phyloP scores from a whole-genome alignment of 179 eudicot genomes.

The Actinidia polygama region DNA sequence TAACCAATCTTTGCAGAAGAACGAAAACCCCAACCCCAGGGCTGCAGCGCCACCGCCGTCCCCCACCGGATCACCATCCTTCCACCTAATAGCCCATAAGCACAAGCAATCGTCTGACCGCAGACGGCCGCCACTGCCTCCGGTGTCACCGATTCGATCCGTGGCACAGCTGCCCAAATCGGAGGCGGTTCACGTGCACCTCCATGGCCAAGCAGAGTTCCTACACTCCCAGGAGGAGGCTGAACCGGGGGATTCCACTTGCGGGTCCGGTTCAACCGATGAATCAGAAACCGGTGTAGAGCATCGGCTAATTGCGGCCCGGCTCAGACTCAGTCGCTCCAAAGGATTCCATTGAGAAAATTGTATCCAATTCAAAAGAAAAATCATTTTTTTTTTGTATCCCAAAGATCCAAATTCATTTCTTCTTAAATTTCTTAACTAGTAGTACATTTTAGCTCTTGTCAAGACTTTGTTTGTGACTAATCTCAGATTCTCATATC shows the following conservation, averaged over 20 bases:
- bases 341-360: conserved; percentile 21
- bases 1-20: conserved; percentile 1
- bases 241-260: conserved; percentile 5
- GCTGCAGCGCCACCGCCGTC: conserved; percentile 21
- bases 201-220: conserved; percentile 27
- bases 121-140: conserved; percentile 31
- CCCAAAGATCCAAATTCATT: neutral
- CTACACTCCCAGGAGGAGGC: conserved; percentile 27
- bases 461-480: too few relatives aligned
- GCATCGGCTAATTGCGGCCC: conserved; percentile 4
- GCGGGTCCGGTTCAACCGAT: neutral
- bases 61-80: conserved; percentile 1
- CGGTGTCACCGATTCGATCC: conserved; percentile 27
- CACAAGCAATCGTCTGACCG: conserved; percentile 17
- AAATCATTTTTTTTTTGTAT: neutral
- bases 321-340: conserved; percentile 35
- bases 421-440: neutral
- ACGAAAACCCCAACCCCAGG: neutral
- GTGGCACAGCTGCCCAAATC: conserved; percentile 37
- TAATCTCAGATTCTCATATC: too few relatives aligned
- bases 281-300: neutral
- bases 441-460: too few relatives aligned
- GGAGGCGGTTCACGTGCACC: conserved; percentile 34
- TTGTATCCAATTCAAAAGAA: neutral
- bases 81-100: conserved; percentile 19